Evolutionary conservation across 2,329 filamentous ascomycete species (phyloP).

Genomic region (Cytospora leucostoma): DNA sequence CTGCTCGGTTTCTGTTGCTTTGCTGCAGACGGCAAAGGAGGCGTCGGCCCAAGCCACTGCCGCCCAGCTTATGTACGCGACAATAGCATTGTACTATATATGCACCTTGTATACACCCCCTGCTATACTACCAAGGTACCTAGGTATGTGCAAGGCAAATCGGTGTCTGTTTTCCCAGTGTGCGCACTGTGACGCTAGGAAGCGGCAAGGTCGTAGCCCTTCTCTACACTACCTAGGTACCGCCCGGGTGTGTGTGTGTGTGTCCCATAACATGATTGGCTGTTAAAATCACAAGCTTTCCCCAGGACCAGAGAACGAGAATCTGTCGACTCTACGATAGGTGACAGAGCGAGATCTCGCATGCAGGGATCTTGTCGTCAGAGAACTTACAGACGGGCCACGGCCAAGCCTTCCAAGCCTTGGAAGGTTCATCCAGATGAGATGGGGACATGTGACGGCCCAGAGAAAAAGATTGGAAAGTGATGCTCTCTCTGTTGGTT

Average conservation of each 20-base stretch:
- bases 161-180: background rate
- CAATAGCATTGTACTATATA: background rate
- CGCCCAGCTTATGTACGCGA: background rate
- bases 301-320: no score
- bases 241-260: no score
- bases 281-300: background rate
- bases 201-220: background rate
- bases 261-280: background rate
- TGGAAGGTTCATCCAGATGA: background rate
- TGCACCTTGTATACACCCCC: background rate
- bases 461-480: background rate
- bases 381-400: background rate
- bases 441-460: slow-evolving; percentile 5
- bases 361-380: no score
- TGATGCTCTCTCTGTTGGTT: slow-evolving; percentile 13
- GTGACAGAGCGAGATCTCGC: no score
- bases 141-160: background rate
- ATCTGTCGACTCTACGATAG: no score
- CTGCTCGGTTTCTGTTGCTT: background rate
- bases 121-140: no score
- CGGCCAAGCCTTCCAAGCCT: background rate
- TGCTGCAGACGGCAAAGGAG: background rate
- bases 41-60: background rate
- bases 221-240: no score
- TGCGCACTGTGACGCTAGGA: background rate